Conservation (phyloP, 2,329 filamentous ascomycete genomes). For the Scytalidium sp. region DNA sequence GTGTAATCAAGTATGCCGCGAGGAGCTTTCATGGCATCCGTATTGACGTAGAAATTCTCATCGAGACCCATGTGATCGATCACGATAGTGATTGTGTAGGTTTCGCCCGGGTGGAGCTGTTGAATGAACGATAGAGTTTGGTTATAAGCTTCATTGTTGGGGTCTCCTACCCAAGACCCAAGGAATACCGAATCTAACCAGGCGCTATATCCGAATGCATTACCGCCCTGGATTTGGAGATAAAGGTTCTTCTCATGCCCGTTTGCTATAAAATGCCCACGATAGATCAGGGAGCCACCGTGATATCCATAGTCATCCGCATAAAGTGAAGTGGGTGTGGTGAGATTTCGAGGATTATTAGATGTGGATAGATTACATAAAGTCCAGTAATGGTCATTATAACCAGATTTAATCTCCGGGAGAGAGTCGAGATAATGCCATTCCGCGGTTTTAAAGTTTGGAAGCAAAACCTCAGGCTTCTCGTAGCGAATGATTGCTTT, state of each 20-base stretch:
- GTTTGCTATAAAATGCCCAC: conserved; percentile 62
- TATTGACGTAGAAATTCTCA: conserved; percentile 57
- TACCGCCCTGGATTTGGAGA: conserved; percentile 60
- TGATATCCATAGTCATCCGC: conserved; percentile 71
- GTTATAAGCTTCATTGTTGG: conserved; percentile 51
- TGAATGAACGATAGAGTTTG: neutral
- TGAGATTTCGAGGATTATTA: conserved; percentile 29
- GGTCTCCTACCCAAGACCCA: conserved; percentile 56
- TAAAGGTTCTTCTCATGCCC: conserved; percentile 56
- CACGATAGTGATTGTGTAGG: conserved; percentile 62
- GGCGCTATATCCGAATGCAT: conserved; percentile 60
- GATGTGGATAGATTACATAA: neutral
- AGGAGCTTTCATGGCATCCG: conserved; percentile 56
- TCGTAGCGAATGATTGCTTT: conserved; percentile 5
- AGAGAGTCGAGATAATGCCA: neutral
- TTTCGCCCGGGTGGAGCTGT: conserved; percentile 43
- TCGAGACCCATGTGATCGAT: conserved; percentile 72
- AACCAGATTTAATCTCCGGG: neutral
- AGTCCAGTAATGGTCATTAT: neutral
- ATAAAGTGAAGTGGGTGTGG: conserved; percentile 64
- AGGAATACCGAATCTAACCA: conserved; percentile 62
- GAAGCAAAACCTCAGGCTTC: neutral
- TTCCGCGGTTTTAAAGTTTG: conserved; percentile 5
- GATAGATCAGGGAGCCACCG: conserved; percentile 63
- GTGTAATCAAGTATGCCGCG: conserved; percentile 58